Conservation (phyloP, 208 protist genomes). For the Trichomonas gallinae region DNA sequence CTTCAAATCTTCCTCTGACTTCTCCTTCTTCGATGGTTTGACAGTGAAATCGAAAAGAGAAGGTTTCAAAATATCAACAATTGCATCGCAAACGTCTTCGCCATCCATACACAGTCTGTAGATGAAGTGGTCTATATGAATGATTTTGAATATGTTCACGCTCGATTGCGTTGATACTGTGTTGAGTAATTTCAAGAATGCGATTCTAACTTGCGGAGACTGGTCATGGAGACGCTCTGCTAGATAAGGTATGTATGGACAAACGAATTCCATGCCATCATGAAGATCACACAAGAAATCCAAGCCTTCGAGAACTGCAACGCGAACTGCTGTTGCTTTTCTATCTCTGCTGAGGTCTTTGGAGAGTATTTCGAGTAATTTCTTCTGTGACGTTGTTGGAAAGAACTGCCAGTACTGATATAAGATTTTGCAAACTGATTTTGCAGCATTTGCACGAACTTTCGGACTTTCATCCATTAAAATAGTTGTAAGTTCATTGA, state of each 20-base stretch:
- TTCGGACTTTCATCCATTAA: neutral
- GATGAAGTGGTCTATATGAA: constrained; percentile 12
- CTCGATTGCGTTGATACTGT: neutral
- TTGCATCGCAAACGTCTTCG: too few species aligned
- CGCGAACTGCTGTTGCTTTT: neutral
- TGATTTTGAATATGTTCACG: neutral
- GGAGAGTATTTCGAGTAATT: neutral
- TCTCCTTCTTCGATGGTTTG: neutral
- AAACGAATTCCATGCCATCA: neutral
- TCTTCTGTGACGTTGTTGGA: neutral
- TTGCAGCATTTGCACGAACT: neutral
- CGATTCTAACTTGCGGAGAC: neutral
- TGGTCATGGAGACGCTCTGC: neutral
- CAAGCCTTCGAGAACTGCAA: neutral
- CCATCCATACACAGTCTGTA: neutral
- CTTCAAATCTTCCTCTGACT: neutral
- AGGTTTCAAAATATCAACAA: neutral
- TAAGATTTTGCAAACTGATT: neutral
- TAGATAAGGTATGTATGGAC: neutral
- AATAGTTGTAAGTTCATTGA: neutral
- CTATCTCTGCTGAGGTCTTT: neutral
- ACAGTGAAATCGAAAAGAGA: neutral
- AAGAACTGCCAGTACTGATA: neutral
- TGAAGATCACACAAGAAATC: neutral
- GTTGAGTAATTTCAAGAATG: neutral